Conservation (phyloP, 257 asterid genomes). For the Primulina huaijiensis region DNA sequence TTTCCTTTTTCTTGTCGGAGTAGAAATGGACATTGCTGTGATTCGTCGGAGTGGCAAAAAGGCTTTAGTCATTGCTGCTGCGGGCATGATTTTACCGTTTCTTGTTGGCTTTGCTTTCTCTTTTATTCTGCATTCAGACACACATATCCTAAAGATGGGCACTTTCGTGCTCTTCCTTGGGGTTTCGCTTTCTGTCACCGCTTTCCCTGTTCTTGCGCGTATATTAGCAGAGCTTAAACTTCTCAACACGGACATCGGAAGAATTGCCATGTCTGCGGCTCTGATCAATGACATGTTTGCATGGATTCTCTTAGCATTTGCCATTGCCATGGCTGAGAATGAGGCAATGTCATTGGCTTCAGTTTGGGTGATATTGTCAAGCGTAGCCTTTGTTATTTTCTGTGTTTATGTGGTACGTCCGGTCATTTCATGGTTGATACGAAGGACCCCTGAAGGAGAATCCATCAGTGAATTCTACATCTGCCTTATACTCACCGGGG, state of each 20-base stretch:
- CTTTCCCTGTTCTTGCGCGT: constrained; percentile 91
- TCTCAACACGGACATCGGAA: constrained; percentile 78
- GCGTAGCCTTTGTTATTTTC: constrained; percentile 46
- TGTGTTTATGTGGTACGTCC: constrained; percentile 63
- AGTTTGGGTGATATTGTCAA: constrained; percentile 74
- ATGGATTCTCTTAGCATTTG: constrained; percentile 72
- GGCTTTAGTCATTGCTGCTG: constrained; percentile 56
- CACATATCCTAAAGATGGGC: constrained; percentile 49
- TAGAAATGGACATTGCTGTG: constrained; percentile 90
- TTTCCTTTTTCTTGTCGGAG: constrained; percentile 85
- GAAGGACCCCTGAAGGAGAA: constrained; percentile 74
- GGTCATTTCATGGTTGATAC: constrained; percentile 41
- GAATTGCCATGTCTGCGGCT: constrained; percentile 84
- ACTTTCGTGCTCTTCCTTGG: constrained; percentile 92
- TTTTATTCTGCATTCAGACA: constrained; percentile 39
- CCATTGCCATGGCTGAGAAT: constrained; percentile 84
- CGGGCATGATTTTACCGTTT: constrained; percentile 82
- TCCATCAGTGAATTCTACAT: constrained; percentile 61
- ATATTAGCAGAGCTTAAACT: constrained; percentile 89
- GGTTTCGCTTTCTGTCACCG: constrained; percentile 77
- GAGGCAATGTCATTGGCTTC: constrained; percentile 57
- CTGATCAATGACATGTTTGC: constrained; percentile 92
- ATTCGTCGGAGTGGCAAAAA: constrained; percentile 60
- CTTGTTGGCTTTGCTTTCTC: constrained; percentile 69
- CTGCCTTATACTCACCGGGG: constrained; percentile 80